phyloP scores from a whole-genome alignment of 2,329 filamentous ascomycete species.

The Stemphylium beticola region DNA sequence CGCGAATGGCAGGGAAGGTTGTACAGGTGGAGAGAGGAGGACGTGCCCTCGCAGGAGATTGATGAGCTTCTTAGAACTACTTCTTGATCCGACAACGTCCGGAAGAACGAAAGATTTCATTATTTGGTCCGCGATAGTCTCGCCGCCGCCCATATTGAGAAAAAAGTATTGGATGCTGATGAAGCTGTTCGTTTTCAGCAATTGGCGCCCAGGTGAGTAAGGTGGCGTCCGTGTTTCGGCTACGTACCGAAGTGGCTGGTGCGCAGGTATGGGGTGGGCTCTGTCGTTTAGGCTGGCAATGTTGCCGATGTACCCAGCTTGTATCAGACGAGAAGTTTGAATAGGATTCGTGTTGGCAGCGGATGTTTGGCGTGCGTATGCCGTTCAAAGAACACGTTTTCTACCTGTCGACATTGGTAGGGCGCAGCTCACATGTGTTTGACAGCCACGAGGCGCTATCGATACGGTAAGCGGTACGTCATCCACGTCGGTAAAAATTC shows the following conservation, averaged over 20 bases:
- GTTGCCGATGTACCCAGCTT: slow-evolving; percentile 8
- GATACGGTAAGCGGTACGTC: slow-evolving; percentile 15
- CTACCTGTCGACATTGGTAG: neutral
- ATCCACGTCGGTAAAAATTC: slow-evolving; percentile 11
- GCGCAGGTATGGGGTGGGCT: slow-evolving; percentile 7
- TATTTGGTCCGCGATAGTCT: slow-evolving; percentile 16
- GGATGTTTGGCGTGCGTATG: neutral
- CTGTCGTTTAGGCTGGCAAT: slow-evolving; percentile 1
- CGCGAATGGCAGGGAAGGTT: slow-evolving; percentile 7
- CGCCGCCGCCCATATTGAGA: slow-evolving; percentile 16
- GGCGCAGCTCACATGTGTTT: slow-evolving; percentile 6
- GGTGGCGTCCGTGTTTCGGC: slow-evolving; percentile 10
- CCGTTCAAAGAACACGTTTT: neutral
- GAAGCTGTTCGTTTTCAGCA: slow-evolving; percentile 15
- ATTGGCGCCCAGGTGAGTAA: slow-evolving; percentile 1
- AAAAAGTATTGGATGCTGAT: slow-evolving; percentile 23
- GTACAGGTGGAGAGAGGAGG: slow-evolving; percentile 13
- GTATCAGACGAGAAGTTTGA: slow-evolving; percentile 16
- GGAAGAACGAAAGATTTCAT: slow-evolving; percentile 32
- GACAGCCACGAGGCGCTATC: slow-evolving; percentile 10
- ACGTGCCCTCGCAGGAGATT: slow-evolving; percentile 47
- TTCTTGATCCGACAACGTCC: slow-evolving; percentile 37
- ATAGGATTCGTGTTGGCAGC: neutral
- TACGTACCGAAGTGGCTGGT: slow-evolving; percentile 16
- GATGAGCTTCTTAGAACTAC: slow-evolving; percentile 42